These are phyloP conservation scores for Cladosporium halotolerans DNA, from an alignment of 2,329 filamentous ascomycete species.

Conservation along the genomic window DNA sequence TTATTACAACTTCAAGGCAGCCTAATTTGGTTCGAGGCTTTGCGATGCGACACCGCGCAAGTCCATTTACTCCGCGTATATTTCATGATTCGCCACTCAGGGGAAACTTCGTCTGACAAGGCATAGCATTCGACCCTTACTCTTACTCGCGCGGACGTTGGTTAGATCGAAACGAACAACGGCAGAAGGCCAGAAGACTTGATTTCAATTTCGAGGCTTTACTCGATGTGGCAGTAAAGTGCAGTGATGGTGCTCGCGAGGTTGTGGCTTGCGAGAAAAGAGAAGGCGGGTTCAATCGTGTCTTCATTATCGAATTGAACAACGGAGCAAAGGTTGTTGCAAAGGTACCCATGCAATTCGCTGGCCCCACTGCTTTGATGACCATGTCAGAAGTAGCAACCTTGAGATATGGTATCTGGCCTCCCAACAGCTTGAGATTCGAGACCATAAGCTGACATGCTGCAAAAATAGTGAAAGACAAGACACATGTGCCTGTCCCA, in stretches of 20 bases:
- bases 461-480: conserved; percentile 22
- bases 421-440: background rate
- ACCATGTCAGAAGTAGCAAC: conserved; percentile 36
- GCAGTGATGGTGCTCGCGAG: background rate
- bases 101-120: background rate
- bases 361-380: conserved; percentile 29
- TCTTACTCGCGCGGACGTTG: background rate
- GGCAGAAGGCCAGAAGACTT: background rate
- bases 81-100: too few species aligned
- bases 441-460: background rate
- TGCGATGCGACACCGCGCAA: too few species aligned
- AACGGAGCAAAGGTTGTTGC: conserved; percentile 31
- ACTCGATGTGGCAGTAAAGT: background rate
- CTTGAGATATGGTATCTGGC: conserved; percentile 28
- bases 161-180: background rate
- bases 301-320: conserved; percentile 32
- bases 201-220: background rate
- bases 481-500: conserved; percentile 18
- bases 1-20: too few species aligned
- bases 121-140: background rate
- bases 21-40: too few species aligned
- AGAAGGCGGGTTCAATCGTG: conserved; percentile 33
- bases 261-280: too few species aligned
- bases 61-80: too few species aligned
- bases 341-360: conserved; percentile 34